Percentiles rank a stretch among this genome's conserved stretches.
These are phyloP conservation scores for Pseudogymnoascus destructans DNA, from an alignment of 2,329 filamentous ascomycete species.

Conservation along the genomic window DNA sequence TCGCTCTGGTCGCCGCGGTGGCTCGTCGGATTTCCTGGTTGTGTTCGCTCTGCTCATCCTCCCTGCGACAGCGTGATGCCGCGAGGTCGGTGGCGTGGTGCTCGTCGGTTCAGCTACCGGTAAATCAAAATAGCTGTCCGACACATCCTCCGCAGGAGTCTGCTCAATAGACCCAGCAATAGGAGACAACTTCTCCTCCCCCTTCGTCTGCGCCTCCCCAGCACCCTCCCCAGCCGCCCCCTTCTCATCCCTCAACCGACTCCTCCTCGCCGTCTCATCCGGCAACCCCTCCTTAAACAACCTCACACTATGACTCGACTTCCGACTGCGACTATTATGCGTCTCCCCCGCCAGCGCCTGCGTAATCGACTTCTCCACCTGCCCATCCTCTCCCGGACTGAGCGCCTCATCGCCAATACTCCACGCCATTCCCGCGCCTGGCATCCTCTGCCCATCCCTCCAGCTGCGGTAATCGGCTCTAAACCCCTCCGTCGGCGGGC, in stretches of 20 bases:
- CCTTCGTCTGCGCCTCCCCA: no score
- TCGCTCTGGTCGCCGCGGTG: background rate
- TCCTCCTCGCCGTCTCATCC: slow-evolving; percentile 43
- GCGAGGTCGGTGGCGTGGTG: background rate
- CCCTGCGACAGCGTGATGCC: background rate
- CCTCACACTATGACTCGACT: slow-evolving; percentile 52
- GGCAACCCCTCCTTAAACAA: slow-evolving; percentile 55
- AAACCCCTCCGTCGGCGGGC: slow-evolving; percentile 22
- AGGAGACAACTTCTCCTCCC: no score
- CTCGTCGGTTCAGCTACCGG: no score
- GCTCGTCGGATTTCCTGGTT: background rate
- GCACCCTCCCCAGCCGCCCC: no score
- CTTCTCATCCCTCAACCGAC: slow-evolving; percentile 13
- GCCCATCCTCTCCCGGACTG: slow-evolving; percentile 41
- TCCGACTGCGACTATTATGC: slow-evolving; percentile 50
- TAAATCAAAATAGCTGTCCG: no score
- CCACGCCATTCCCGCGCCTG: slow-evolving; percentile 44
- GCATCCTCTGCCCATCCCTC: slow-evolving; percentile 21
- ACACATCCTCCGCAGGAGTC: background rate
- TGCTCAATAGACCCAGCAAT: background rate
- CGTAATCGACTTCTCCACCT: slow-evolving; percentile 52
- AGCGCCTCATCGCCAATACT: slow-evolving; percentile 46
- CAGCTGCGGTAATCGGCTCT: slow-evolving; percentile 25
- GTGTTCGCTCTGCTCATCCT: no score
- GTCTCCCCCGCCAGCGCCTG: slow-evolving; percentile 49